Base-by-base conservation (phyloP, 257 asterid species). In the Solanum rostratum region DNA sequence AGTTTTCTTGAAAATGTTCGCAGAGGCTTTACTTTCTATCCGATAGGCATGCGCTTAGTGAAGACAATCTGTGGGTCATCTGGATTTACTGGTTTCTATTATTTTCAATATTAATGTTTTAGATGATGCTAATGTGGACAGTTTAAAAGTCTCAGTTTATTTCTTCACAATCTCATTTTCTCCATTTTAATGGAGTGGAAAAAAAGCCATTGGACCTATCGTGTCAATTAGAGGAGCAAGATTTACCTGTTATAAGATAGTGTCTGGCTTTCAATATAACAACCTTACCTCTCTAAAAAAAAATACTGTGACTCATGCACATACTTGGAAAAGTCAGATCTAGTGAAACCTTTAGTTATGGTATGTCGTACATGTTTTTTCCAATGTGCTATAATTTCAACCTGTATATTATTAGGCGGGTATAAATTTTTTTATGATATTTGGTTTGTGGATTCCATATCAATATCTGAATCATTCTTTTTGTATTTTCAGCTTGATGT, bases 401-500 rank as follows among this genome's bases (percentile, higher is more conserved):
- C 20, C 62, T 49, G 81, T 50, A 37, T 76, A 4, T 24, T 45
- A 24, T 33, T 46, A 22, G 57, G 57, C 24, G 33, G 22, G n/a
- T n/a, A n/a, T n/a, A n/a, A n/a, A n/a, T n/a, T 7, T 37, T 43
- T 24, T 22, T 46, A 74, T 46, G 11, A 46, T 27, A 46, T 74
- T 74, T 46, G 81, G 60, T 74, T 74, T 74, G 39, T 24, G 41
- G 19, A 74, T 15, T 46, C 60, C 46, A 69, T 74, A 15, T 74
- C 15, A 46, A 46, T 74, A 22, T 74, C 37, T 46, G 22, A 46
- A 24, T 55, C 29, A 39, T 14, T 62, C 79, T 50, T 79, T 85
- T 50, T 87, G 54, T 69, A 43, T 76, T 85, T 90, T 83, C 94
- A 95, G 98, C 94, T 95, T 53, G 97, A 95, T 86, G 92, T 94